These are phyloP conservation scores for Mycena indigotica DNA, from an alignment of 768 basidiomycete species.

Conservation along the genomic window DNA sequence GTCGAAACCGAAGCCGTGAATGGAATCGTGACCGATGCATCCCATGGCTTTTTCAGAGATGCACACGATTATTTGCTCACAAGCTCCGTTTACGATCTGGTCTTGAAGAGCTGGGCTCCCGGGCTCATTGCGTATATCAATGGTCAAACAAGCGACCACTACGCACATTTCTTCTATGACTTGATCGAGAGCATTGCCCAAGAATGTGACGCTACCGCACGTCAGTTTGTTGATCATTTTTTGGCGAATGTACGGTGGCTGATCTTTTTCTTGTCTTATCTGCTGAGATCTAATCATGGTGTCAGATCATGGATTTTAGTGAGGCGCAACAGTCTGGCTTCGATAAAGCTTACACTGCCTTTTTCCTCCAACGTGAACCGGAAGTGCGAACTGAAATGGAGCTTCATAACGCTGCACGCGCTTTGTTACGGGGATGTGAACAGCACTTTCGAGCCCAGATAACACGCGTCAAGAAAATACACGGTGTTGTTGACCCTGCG, in stretches of 20 bases:
- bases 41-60: slow-evolving; percentile 36
- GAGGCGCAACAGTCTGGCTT: slow-evolving; percentile 36
- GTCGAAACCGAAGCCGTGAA: slow-evolving; percentile 26
- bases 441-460: slow-evolving; percentile 33
- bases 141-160: slow-evolving; percentile 34
- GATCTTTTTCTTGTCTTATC: background rate
- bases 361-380: slow-evolving; percentile 18
- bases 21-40: slow-evolving; percentile 37
- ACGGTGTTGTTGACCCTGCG: slow-evolving; percentile 24
- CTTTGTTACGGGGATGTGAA: slow-evolving; percentile 31
- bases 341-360: slow-evolving; percentile 30
- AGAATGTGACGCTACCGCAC: slow-evolving; percentile 18
- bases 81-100: slow-evolving; percentile 27
- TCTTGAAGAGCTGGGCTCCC: slow-evolving; percentile 35
- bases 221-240: slow-evolving; percentile 5
- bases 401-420: slow-evolving; percentile 12
- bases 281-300: background rate
- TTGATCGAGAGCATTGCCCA: slow-evolving; percentile 29
- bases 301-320: slow-evolving; percentile 38
- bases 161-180: slow-evolving; percentile 30
- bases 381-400: slow-evolving; percentile 5
- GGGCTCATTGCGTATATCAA: slow-evolving; percentile 35
- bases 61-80: slow-evolving; percentile 32
- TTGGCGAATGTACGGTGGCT: slow-evolving; percentile 4
- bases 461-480: slow-evolving; percentile 28